These are phyloP conservation scores for Cladosporium sphaerospermum DNA, from an alignment of 2,329 filamentous ascomycete species.

Conservation along the genomic window DNA sequence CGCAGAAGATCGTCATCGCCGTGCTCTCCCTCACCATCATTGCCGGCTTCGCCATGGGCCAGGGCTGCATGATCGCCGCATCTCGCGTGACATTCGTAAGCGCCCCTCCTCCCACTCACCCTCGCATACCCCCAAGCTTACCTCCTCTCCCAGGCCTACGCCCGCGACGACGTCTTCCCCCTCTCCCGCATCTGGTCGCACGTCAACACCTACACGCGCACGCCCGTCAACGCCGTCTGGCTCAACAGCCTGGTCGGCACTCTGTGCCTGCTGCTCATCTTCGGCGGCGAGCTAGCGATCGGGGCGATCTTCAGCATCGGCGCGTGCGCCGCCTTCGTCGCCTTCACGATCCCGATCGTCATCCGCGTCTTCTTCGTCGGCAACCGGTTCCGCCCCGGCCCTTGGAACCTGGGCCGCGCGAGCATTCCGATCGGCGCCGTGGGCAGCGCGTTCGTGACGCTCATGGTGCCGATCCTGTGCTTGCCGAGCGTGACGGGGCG, in stretches of 20 bases:
- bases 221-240: conserved; percentile 66
- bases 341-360: conserved; percentile 54
- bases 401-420: conserved; percentile 60
- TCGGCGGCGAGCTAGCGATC: conserved; percentile 56
- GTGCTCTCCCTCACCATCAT: conserved; percentile 62
- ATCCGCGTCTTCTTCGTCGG: conserved; percentile 56
- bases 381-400: conserved; percentile 58
- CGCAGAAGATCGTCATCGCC: conserved; percentile 53
- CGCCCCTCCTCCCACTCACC: not conserved
- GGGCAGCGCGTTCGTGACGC: conserved; percentile 53
- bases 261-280: conserved; percentile 56
- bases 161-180: conserved; percentile 66
- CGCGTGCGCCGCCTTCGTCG: conserved; percentile 61
- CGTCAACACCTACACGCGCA: conserved; percentile 56
- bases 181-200: conserved; percentile 51
- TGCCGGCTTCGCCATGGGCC: conserved; percentile 65
- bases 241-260: conserved; percentile 57
- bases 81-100: conserved; percentile 21
- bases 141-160: conserved; percentile 49
- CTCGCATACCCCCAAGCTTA: conserved; percentile 37
- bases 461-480: conserved; percentile 65
- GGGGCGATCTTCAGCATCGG: conserved; percentile 66
- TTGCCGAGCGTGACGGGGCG: conserved; percentile 53
- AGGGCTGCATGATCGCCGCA: conserved; percentile 63
- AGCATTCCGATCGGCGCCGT: conserved; percentile 52